Percentiles rank a stretch among this genome's conserved stretches.
Conservation (phyloP, 2,329 filamentous ascomycete species). For the Fusarium sp. region DNA sequence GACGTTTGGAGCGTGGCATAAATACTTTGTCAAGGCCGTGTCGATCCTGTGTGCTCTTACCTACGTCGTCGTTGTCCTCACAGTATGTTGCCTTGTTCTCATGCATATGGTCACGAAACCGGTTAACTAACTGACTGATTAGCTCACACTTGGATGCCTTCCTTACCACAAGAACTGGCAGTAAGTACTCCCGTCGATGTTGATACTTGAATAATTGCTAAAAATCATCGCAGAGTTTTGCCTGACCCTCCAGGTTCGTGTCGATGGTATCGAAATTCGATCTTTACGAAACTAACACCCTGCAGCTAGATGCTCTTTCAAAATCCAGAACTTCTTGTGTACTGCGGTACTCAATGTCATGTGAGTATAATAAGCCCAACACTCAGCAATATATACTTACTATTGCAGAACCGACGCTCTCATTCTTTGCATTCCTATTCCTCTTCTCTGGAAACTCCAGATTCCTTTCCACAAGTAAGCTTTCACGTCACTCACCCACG, state of each 20-base stretch:
- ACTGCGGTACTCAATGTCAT: conserved; percentile 41
- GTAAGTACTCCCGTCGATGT: background rate
- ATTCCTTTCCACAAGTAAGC: conserved; percentile 39
- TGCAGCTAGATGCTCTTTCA: conserved; percentile 33
- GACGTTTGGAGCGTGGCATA: conserved; percentile 45
- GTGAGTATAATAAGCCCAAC: conserved; percentile 10
- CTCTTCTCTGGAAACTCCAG: conserved; percentile 41
- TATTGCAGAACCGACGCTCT: conserved; percentile 22
- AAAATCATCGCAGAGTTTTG: background rate
- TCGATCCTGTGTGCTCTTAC: conserved; percentile 8
- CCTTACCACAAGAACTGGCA: conserved; percentile 42
- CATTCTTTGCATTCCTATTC: conserved; percentile 37
- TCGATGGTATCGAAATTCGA: rapidly evolving
- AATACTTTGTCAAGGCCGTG: conserved; percentile 32
- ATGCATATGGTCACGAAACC: background rate
- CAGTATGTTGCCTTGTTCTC: conserved; percentile 13
- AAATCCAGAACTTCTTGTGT: conserved; percentile 34
- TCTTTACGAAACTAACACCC: background rate
- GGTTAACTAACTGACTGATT: background rate
- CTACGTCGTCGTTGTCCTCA: conserved; percentile 38
- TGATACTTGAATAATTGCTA: rapidly evolving
- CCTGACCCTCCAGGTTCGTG: conserved; percentile 39
- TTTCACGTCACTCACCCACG: rapidly evolving
- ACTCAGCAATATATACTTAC: background rate
- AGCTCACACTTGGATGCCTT: conserved; percentile 44